Percentiles rank a stretch among this genome's conserved stretches.
Evolutionary conservation across 257 asterid species (phyloP).

Genomic region (Scutellaria baicalensis): DNA sequence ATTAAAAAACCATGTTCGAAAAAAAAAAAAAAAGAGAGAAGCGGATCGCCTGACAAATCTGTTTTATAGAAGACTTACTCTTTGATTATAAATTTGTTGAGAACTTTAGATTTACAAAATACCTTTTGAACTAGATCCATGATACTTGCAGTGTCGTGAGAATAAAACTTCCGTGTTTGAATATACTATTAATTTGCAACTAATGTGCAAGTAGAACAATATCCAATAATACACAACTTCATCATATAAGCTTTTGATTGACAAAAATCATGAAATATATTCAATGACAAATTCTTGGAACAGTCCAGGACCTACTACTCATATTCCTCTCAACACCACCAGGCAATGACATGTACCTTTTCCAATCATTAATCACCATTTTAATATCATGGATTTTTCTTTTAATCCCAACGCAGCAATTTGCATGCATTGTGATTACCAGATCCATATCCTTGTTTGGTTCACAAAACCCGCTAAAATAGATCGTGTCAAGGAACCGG

Average conservation of each 20-base stretch:
- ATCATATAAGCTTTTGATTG: no score
- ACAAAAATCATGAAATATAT: not conserved
- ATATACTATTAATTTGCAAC: no score
- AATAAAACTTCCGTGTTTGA: no score
- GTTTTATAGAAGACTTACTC: no score
- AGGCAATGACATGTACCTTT: constrained; percentile 19
- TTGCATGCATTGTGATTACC: constrained; percentile 60
- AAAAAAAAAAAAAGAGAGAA: no score
- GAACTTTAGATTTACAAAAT: no score
- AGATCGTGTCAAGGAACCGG: constrained; percentile 38
- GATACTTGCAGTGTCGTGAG: no score
- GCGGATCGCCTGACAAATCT: no score
- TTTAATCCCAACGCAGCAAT: constrained; percentile 48
- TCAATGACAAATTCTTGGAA: constrained; percentile 34
- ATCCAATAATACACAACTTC: no score
- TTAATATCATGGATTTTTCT: constrained; percentile 49
- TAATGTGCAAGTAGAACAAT: no score
- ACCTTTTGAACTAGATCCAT: no score
- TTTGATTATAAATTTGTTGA: not conserved
- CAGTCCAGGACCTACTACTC: constrained; percentile 31
- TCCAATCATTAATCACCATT: constrained; percentile 47
- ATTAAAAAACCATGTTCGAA: no score
- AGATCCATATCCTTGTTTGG: constrained; percentile 38
- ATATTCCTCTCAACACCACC: constrained; percentile 1
- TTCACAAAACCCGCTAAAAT: constrained; percentile 57